Evolutionary conservation across 331 rosid genomes (phyloP), one percentile per base, ranked within the genome.

Genomic region (Malus hybrid): DNA sequence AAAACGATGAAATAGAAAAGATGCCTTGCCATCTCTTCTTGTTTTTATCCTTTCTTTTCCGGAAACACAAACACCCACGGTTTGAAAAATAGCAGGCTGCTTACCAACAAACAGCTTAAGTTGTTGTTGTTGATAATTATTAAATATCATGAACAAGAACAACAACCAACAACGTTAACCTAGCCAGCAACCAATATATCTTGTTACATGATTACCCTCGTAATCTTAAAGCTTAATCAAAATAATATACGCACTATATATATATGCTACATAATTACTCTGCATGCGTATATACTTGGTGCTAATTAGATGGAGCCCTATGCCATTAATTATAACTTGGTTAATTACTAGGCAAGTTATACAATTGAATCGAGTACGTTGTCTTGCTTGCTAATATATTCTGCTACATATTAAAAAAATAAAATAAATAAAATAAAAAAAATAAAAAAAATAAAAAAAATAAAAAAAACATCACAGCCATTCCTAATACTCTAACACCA

Each of bases 21-120:
- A 76, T 79, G 81, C 76, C 34, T 33, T 3, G 61, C 22, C 7
- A 6, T 55, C 20, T 73, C 18, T 36, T 59, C 39, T 34, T 66
- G 28, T 12, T 44, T 28, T 19, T 46, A 18, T 24, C 14, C 7
- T 22, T 6, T 16, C 57, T 12, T 56, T 57, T 12, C 27, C 14
- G 13, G 61, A 6, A 16, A 75, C 24, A 50, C 20, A 1, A 61
- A 63, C 32, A 33, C 63, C 27, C 20, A 60, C 73, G 48, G 67
- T 82, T 46, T 71, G 79, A 61, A 31, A 80, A 76, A 67, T 72
- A 67, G 85, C 73, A 69, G 81, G 79, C 87, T 46, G 81, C 59
- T 76, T 76, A 91, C 90, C 91, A 82, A 85, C 96, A 82, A 88
- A 78, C 90, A 87, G 82, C 82, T 82, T 79, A 34, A 65, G 28